Percentiles rank a stretch among this genome's conserved stretches.
These are phyloP conservation scores for Hypomyces perniciosus DNA, from an alignment of 2,329 filamentous ascomycete genomes.

Conservation along the genomic window DNA sequence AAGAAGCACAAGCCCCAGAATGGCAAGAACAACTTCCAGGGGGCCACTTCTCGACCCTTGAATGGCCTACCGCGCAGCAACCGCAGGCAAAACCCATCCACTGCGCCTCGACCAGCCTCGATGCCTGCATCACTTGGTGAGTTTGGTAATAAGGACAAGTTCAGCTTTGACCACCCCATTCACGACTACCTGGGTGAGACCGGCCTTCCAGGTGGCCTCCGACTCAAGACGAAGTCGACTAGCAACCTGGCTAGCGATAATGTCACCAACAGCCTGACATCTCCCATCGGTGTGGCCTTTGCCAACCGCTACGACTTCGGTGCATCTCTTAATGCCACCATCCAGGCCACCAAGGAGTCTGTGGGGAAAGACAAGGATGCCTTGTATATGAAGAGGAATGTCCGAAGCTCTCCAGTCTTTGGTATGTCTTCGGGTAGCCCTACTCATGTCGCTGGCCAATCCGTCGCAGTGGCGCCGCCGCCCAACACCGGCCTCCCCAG, in stretches of 20 bases:
- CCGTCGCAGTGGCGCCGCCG: conserved; percentile 42
- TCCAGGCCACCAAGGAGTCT: conserved; percentile 63
- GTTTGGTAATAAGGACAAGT: conserved; percentile 57
- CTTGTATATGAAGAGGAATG: conserved; percentile 49
- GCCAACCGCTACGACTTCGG: conserved; percentile 94
- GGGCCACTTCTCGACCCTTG: conserved; percentile 43
- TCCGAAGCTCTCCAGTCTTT: conserved; percentile 21
- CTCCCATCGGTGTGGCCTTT: conserved; percentile 67
- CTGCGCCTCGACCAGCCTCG: conserved; percentile 45
- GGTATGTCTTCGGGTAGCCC: conserved; percentile 17
- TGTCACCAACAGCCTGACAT: conserved; percentile 43
- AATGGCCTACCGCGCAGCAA: conserved; percentile 62
- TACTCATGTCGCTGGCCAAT: conserved; percentile 7
- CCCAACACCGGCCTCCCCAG: conserved; percentile 60
- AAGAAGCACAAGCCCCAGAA: conserved; percentile 66
- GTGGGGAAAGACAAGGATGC: conserved; percentile 54
- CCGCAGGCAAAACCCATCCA: conserved; percentile 40
- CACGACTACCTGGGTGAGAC: conserved; percentile 60
- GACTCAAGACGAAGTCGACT: conserved; percentile 65
- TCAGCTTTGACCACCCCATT: conserved; percentile 54
- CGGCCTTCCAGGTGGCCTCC: conserved; percentile 47
- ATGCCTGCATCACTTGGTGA: conserved; percentile 61
- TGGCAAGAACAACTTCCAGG: conserved; percentile 48
- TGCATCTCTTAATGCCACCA: conserved; percentile 79
- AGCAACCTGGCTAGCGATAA: conserved; percentile 58